Percentiles rank a stretch among this genome's conserved stretches.
Evolutionary conservation across 2,329 filamentous ascomycete species (phyloP).

Genomic region (Fusarium compactum): DNA sequence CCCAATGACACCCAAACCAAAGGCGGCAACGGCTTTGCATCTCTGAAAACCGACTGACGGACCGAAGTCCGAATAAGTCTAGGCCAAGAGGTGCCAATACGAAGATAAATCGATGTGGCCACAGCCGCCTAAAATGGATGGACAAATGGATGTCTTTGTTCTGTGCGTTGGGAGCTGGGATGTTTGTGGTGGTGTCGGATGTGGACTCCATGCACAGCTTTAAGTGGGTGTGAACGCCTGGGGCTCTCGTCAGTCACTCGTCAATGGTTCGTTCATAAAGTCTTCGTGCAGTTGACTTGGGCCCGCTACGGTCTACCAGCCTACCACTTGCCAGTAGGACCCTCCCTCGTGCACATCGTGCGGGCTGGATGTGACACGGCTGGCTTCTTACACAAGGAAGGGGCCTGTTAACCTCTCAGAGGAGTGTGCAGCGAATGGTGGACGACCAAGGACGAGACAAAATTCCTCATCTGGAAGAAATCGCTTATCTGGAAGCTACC

Average conservation of each 20-base stretch:
- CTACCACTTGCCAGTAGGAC: conserved; percentile 35
- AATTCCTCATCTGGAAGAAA: conserved; percentile 29
- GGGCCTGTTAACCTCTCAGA: conserved; percentile 25
- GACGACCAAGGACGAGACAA: conserved; percentile 21
- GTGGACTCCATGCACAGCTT: conserved; percentile 34
- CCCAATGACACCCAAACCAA: conserved; percentile 25
- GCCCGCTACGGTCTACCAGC: conserved; percentile 40
- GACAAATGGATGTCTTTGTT: conserved; percentile 40
- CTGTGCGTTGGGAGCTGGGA: conserved; percentile 38
- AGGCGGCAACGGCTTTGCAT: conserved; percentile 26
- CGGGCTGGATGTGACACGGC: conserved; percentile 40
- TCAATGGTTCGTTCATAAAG: conserved; percentile 38
- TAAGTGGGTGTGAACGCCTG: conserved; percentile 39
- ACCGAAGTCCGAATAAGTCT: conserved; percentile 34
- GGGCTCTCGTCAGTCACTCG: conserved; percentile 33
- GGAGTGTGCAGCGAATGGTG: conserved; percentile 23
- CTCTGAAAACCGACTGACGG: conserved; percentile 19
- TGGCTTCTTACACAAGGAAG: conserved; percentile 36
- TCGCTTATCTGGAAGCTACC: conserved; percentile 22
- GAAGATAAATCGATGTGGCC: conserved; percentile 24
- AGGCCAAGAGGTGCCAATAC: conserved; percentile 27
- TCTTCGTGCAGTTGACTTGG: conserved; percentile 32
- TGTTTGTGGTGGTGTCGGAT: conserved; percentile 45
- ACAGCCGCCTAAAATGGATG: conserved; percentile 29
- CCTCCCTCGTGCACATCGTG: conserved; percentile 40